Percentiles rank a stretch among this genome's conserved stretches.
These are phyloP conservation scores for Forsythia suspensa DNA, from an alignment of 257 asterid genomes.

Conservation along the genomic window DNA sequence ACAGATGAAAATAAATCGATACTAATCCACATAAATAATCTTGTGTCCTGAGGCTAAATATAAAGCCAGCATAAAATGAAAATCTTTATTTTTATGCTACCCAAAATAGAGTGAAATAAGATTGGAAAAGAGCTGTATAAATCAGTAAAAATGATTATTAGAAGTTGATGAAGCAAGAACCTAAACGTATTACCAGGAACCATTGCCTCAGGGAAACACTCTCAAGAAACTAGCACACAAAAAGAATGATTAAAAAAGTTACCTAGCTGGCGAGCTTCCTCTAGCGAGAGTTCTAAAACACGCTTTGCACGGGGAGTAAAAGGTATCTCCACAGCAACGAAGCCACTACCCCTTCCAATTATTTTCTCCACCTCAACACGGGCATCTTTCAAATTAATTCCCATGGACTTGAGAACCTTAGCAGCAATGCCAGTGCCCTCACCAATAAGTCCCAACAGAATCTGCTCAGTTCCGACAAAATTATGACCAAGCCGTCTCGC, in stretches of 20 bases:
- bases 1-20: neutral
- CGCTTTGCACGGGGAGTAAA: constrained; percentile 99
- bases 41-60: neutral
- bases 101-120: neutral
- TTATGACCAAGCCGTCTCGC: constrained; percentile 96
- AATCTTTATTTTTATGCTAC: neutral
- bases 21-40: neutral
- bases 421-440: constrained; percentile 99
- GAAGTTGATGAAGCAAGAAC: neutral
- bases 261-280: constrained; percentile 99
- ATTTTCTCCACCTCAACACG: constrained; percentile 99
- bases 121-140: neutral
- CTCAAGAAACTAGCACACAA: neutral
- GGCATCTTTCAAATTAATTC: constrained; percentile 93
- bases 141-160: neutral
- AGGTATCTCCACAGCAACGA: constrained; percentile 97
- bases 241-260: constrained; percentile 17
- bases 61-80: neutral
- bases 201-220: neutral
- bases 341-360: constrained; percentile 96
- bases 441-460: constrained; percentile 89
- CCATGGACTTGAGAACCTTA: constrained; percentile 96
- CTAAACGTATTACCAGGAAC: no score
- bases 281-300: constrained; percentile 88
- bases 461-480: constrained; percentile 96